phyloP scores from a whole-genome alignment of 2,329 filamentous ascomycete genomes.

The Chrysoporthe deuterocubensis region DNA sequence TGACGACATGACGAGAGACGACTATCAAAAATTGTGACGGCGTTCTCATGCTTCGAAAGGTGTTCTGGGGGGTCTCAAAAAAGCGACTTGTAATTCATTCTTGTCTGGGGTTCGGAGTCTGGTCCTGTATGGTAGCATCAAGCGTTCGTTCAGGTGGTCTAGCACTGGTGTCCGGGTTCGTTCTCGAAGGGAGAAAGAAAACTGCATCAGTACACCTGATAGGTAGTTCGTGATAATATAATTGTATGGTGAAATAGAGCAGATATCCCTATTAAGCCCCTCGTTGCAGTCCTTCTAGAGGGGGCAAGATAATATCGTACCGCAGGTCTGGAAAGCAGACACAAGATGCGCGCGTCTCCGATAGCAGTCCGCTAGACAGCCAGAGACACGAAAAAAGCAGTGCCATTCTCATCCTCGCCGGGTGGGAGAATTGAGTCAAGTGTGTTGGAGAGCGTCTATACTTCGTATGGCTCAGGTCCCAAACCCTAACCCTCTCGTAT shows the following conservation, averaged over 20 bases:
- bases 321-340: no score
- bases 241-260: background rate
- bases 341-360: no score
- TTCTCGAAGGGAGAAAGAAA: slow-evolving; percentile 3
- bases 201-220: slow-evolving; percentile 17
- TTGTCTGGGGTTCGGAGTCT: slow-evolving; percentile 4
- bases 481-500: no score
- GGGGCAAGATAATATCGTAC: background rate
- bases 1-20: background rate
- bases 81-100: background rate
- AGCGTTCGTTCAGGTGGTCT: slow-evolving; percentile 4
- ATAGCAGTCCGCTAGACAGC: no score
- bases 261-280: no score
- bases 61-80: background rate
- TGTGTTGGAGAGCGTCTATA: no score
- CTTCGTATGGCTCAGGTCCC: no score
- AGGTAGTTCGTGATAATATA: background rate
- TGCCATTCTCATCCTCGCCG: no score
- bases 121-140: background rate
- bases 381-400: no score
- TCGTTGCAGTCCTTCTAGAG: background rate
- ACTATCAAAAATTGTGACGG: background rate
- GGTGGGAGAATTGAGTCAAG: no score
- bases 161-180: slow-evolving; percentile 18
- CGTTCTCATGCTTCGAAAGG: background rate